phyloP scores from a whole-genome alignment of 352 stramenopile genomes.

The Phytophthora macrochlamydospora region DNA sequence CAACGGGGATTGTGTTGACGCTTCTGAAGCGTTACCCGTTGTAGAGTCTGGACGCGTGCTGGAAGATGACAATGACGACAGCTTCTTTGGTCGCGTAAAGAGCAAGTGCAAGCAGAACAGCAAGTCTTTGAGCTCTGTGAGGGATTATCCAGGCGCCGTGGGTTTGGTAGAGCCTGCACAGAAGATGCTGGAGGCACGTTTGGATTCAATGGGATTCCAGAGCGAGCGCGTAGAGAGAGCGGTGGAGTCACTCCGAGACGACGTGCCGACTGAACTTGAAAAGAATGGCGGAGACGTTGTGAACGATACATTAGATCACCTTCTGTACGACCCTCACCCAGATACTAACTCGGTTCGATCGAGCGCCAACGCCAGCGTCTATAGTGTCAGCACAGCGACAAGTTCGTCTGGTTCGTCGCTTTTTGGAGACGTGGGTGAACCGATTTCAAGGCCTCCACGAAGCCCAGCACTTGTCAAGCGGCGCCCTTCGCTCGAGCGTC shows the following conservation, averaged over 20 bases:
- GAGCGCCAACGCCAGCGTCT: conserved; percentile 23
- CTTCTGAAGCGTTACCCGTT: conserved; percentile 5
- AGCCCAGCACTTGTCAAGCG: conserved; percentile 20
- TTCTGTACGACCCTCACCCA: conserved; percentile 37
- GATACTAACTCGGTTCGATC: conserved; percentile 12
- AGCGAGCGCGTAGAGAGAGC: conserved; percentile 33
- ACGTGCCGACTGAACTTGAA: conserved; percentile 18
- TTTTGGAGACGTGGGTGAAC: conserved; percentile 31
- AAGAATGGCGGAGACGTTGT: conserved; percentile 30
- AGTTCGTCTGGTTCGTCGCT: conserved; percentile 33
- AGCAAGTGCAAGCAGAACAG: conserved; percentile 9
- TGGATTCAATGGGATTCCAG: conserved; percentile 64
- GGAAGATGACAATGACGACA: neutral
- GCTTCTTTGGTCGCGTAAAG: neutral
- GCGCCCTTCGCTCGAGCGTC: conserved; percentile 49
- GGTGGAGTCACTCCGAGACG: conserved; percentile 43
- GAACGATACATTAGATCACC: conserved; percentile 52
- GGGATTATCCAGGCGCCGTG: conserved; percentile 32
- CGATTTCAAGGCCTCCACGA: conserved; percentile 20
- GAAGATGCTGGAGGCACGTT: conserved; percentile 46
- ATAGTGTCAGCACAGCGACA: conserved; percentile 33
- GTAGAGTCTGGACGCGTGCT: neutral
- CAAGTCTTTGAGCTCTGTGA: conserved; percentile 22
- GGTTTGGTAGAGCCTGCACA: conserved; percentile 40
- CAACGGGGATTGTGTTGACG: conserved; percentile 7